A percentile compares a stretch with the other conserved stretches of the same genome.
These are phyloP conservation scores for Quillaja saponaria DNA, from an alignment of 306 rosid genomes.

Conservation along the genomic window DNA sequence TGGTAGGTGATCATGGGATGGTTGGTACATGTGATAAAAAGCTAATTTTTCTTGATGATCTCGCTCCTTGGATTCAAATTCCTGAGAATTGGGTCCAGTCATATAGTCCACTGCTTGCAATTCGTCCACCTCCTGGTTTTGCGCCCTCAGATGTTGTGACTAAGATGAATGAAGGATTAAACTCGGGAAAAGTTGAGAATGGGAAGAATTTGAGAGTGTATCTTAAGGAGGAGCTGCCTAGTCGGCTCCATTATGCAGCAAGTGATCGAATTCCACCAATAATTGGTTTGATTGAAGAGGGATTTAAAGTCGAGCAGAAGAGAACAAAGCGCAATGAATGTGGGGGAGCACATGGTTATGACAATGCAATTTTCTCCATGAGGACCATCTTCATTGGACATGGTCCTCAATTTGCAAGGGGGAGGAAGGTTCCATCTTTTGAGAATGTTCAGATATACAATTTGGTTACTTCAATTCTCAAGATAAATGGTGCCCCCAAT, in stretches of 20 bases:
- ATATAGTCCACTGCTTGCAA: slow-evolving; percentile 64
- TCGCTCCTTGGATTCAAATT: slow-evolving; percentile 72
- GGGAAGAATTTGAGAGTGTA: slow-evolving; percentile 72
- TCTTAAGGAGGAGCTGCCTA: slow-evolving; percentile 82
- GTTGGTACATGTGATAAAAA: slow-evolving; percentile 96
- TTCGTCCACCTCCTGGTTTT: slow-evolving; percentile 61
- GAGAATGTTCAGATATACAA: slow-evolving; percentile 92
- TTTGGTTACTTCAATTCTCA: slow-evolving; percentile 82
- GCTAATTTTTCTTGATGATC: slow-evolving; percentile 67
- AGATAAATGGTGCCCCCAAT: slow-evolving; percentile 71
- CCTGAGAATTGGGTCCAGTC: slow-evolving; percentile 66
- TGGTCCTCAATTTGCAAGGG: slow-evolving; percentile 89
- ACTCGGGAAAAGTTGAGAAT: slow-evolving; percentile 75
- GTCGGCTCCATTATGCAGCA: slow-evolving; percentile 65
- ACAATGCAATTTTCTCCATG: slow-evolving; percentile 90
- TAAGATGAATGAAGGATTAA: slow-evolving; percentile 78
- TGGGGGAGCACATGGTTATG: slow-evolving; percentile 96
- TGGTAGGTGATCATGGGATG: slow-evolving; percentile 99
- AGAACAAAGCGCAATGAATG: slow-evolving; percentile 61
- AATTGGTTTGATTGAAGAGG: slow-evolving; percentile 77
- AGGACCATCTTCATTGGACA: slow-evolving; percentile 87
- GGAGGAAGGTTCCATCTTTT: slow-evolving; percentile 84
- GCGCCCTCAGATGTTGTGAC: slow-evolving; percentile 47
- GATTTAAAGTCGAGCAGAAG: slow-evolving; percentile 82
- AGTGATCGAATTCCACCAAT: slow-evolving; percentile 78